Evolutionary conservation across 106 monocot species (phyloP).

Genomic region (Dendrobium chrysotoxum): DNA sequence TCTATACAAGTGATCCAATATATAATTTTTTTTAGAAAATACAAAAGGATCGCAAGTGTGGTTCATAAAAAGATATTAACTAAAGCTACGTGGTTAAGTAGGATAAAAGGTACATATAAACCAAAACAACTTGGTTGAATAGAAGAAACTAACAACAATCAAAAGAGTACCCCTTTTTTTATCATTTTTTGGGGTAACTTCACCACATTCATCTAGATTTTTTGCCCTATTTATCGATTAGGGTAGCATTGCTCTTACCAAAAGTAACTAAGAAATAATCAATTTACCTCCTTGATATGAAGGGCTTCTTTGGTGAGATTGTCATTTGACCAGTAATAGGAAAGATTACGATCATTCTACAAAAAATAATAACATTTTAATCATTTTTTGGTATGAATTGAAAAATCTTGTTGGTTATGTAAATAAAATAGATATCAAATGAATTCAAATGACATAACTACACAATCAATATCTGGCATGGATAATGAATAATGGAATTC

Average conservation of each 20-base stretch:
- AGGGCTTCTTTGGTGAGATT: constrained; percentile 16
- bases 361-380: not conserved
- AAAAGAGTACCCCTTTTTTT: too few relatives aligned
- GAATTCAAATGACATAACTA: not conserved
- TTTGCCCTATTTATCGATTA: too few relatives aligned
- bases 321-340: constrained; percentile 34
- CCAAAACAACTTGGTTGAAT: too few relatives aligned
- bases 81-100: too few relatives aligned
- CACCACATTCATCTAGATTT: too few relatives aligned
- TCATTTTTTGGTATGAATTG: not conserved
- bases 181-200: too few relatives aligned
- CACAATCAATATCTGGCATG: not conserved
- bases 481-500: not conserved
- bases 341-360: constrained; percentile 8
- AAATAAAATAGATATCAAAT: not conserved
- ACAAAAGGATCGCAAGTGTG: too few relatives aligned
- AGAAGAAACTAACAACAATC: too few relatives aligned
- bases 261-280: not conserved
- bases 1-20: too few relatives aligned
- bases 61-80: too few relatives aligned
- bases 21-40: too few relatives aligned
- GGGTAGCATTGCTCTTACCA: constrained; percentile 15
- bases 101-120: too few relatives aligned
- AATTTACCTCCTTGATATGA: constrained; percentile 7
- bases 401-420: not conserved